Percentiles rank a stretch among this genome's conserved stretches.
Evolutionary conservation across 1,284 basidiomycete genomes (phyloP).

Genomic region (Phellopilus nigrolimitatus): DNA sequence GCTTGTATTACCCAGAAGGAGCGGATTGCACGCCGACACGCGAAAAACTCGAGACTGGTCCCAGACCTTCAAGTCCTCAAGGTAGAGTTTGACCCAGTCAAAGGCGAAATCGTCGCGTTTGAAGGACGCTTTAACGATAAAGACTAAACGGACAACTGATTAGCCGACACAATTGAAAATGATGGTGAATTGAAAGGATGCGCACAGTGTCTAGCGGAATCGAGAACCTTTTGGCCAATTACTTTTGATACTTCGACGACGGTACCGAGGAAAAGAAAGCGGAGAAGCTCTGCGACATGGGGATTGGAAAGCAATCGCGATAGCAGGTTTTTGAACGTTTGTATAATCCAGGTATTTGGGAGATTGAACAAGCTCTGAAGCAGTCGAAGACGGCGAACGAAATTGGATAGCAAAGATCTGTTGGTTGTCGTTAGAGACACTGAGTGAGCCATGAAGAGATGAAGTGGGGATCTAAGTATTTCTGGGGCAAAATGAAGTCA

Average conservation of each 20-base stretch:
- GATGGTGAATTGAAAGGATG: background rate
- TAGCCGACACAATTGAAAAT: background rate
- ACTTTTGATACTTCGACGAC: conserved; percentile 10
- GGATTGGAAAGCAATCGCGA: conserved; percentile 10
- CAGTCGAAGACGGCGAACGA: too few species aligned
- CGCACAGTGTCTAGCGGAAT: conserved; percentile 15
- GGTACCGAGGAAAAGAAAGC: conserved; percentile 15
- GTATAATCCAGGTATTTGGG: too few species aligned
- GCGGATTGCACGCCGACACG: conserved; percentile 14
- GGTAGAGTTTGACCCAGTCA: conserved; percentile 18
- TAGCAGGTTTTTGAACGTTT: conserved; percentile 6
- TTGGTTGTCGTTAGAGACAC: too few species aligned
- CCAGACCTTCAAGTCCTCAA: conserved; percentile 14
- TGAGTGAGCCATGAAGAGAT: too few species aligned
- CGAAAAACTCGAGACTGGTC: conserved; percentile 17
- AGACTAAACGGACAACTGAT: conserved; percentile 4
- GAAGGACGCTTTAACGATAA: conserved; percentile 17
- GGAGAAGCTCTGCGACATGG: conserved; percentile 14
- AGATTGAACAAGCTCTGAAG: too few species aligned
- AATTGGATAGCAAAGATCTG: too few species aligned
- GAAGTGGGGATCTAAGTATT: too few species aligned
- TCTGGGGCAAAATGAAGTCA: too few species aligned
- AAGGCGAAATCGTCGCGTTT: conserved; percentile 14
- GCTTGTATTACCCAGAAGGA: background rate
- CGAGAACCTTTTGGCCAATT: conserved; percentile 11